Evolutionary conservation across 2,329 filamentous ascomycete genomes (phyloP).

Genomic region (Pseudonectria foliicola): DNA sequence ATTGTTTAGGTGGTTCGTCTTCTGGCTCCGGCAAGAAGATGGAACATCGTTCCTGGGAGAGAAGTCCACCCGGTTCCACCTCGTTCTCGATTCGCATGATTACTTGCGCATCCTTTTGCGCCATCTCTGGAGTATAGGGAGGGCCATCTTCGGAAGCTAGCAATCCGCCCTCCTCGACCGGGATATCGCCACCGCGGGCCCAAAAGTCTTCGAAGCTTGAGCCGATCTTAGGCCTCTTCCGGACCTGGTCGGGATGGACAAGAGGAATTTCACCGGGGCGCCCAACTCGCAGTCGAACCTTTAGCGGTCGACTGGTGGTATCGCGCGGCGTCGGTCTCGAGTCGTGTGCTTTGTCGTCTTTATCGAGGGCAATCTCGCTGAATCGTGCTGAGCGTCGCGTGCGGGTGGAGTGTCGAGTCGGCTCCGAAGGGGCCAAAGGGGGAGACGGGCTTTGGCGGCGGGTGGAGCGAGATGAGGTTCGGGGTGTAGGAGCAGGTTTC

Average conservation of each 20-base stretch:
- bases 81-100: constrained; percentile 66
- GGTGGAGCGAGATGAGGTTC: constrained; percentile 24
- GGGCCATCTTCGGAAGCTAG: constrained; percentile 48
- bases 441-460: constrained; percentile 37
- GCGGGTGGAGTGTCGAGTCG: constrained; percentile 34
- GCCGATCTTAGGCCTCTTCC: constrained; percentile 45
- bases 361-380: constrained; percentile 20
- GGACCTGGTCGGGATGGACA: constrained; percentile 52
- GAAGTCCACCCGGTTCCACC: constrained; percentile 64
- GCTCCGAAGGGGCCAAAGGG: constrained; percentile 21
- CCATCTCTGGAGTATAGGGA: constrained; percentile 53
- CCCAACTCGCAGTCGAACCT: constrained; percentile 42
- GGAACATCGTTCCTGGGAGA: constrained; percentile 64
- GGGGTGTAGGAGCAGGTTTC: constrained; percentile 22
- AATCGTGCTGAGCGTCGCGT: constrained; percentile 37
- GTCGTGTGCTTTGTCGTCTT: constrained; percentile 8
- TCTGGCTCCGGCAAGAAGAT: constrained; percentile 64
- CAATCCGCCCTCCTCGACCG: constrained; percentile 53
- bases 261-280: constrained; percentile 41
- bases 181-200: constrained; percentile 39
- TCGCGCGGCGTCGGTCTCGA: constrained; percentile 11
- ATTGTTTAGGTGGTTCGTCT: constrained; percentile 71
- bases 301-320: constrained; percentile 29
- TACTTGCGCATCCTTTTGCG: constrained; percentile 60
- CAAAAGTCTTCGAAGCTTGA: constrained; percentile 53